phyloP scores from a whole-genome alignment of 257 asterid genomes.

The Leptodermis oblonga region DNA sequence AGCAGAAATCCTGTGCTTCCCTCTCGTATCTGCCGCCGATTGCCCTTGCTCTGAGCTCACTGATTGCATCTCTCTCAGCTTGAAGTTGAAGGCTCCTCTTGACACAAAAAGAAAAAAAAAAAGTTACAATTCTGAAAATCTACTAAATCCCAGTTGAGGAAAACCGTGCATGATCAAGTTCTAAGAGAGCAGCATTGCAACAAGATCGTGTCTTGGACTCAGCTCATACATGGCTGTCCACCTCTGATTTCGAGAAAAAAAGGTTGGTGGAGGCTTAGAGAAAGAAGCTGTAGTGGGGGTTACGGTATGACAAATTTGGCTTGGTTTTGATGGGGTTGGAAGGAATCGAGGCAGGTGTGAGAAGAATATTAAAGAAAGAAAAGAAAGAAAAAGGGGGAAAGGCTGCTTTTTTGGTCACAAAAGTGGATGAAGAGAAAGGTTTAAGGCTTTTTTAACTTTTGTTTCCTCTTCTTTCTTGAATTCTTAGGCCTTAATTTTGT shows the following conservation, averaged over 20 bases:
- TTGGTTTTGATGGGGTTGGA: background rate
- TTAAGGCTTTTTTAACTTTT: background rate
- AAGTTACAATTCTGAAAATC: slow-evolving; percentile 4
- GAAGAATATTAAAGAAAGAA: background rate
- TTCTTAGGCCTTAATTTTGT: background rate
- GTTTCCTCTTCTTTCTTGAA: too few species aligned
- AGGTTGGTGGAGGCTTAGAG: background rate
- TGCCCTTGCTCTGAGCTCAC: slow-evolving; percentile 55
- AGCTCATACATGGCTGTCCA: background rate
- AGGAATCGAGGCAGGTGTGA: slow-evolving; percentile 2
- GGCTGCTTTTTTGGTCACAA: slow-evolving; percentile 15
- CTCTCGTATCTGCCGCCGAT: slow-evolving; percentile 67
- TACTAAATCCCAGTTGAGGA: slow-evolving; percentile 14
- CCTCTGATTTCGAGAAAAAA: background rate
- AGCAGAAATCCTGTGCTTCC: slow-evolving; percentile 85
- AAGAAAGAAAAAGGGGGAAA: background rate
- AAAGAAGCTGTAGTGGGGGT: background rate
- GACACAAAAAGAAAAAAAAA: background rate
- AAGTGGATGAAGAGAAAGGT: slow-evolving; percentile 14
- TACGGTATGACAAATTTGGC: background rate
- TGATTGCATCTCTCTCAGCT: slow-evolving; percentile 52
- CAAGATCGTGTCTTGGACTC: background rate
- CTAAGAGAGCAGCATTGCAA: slow-evolving; percentile 12
- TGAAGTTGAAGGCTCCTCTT: background rate
- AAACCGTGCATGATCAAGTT: background rate